Conservation (phyloP, 75 land plant species). For the Picea glauca region DNA sequence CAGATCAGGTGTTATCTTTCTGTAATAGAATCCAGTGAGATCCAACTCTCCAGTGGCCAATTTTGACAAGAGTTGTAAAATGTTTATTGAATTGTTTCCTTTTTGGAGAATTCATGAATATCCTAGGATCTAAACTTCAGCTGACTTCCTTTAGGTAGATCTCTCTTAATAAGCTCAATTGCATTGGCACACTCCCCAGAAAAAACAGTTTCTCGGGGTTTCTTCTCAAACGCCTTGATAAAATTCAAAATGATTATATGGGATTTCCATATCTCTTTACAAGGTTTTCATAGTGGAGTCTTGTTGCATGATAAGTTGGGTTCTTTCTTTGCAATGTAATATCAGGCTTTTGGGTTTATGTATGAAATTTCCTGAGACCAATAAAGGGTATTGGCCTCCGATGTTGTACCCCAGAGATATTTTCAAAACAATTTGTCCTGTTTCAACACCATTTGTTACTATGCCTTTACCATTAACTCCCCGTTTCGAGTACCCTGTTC, state of each 20-base stretch:
- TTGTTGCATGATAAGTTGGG: conserved; percentile 61
- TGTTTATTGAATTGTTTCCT: too few species aligned
- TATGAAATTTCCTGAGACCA: conserved; percentile 82
- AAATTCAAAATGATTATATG: conserved; percentile 76
- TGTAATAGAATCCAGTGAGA: too few species aligned
- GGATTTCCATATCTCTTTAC: conserved; percentile 81
- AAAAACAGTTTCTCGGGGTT: conserved; percentile 70
- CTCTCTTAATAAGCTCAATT: conserved; percentile 48
- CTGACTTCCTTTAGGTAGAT: conserved; percentile 38
- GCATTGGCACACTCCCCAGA: conserved; percentile 70
- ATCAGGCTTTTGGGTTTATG: conserved; percentile 44
- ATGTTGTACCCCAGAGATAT: conserved; percentile 53
- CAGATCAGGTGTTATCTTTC: too few species aligned
- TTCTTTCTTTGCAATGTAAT: conserved; percentile 67
- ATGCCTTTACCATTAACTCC: conserved; percentile 79
- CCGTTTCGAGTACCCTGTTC: conserved; percentile 64
- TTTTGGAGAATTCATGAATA: conserved; percentile 47
- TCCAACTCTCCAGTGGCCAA: too few species aligned
- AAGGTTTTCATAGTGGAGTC: conserved; percentile 83
- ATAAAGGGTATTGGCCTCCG: conserved; percentile 85
- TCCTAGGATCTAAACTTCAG: conserved; percentile 70
- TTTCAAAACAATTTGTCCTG: conserved; percentile 80
- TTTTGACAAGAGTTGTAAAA: too few species aligned
- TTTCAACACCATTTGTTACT: conserved; percentile 91
- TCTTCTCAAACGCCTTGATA: conserved; percentile 81